phyloP scores from a whole-genome alignment of 1,139 yeast genomes.

The Debaryomyces subglobosus region DNA sequence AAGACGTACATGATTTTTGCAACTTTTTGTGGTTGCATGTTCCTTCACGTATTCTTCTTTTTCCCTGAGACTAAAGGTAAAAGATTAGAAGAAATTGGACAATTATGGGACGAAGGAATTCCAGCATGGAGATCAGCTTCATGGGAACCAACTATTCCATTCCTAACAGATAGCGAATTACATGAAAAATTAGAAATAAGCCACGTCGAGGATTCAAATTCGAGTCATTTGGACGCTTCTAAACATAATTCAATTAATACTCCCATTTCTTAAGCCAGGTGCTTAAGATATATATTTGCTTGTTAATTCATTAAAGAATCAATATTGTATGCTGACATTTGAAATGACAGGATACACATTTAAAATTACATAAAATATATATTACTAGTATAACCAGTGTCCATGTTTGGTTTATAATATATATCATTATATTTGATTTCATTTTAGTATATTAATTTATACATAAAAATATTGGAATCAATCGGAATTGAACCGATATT shows the following conservation, averaged over 20 bases:
- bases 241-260: not conserved
- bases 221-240: not conserved
- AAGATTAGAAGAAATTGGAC: constrained; percentile 65
- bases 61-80: constrained; percentile 67
- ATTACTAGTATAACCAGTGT: not conserved
- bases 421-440: no score
- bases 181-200: not conserved
- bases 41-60: constrained; percentile 65
- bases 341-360: not conserved
- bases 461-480: no score
- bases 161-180: constrained; percentile 44
- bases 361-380: not conserved
- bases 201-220: not conserved
- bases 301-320: no score
- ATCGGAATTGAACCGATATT: no score
- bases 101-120: constrained; percentile 57
- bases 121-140: constrained; percentile 62
- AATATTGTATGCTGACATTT: not conserved
- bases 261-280: not conserved
- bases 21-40: constrained; percentile 54
- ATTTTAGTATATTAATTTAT: no score
- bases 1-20: constrained; percentile 52
- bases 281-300: no score
- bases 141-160: constrained; percentile 45
- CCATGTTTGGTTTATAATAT: not conserved